Evolutionary conservation across 2,329 filamentous ascomycete genomes (phyloP).

Genomic region (Verticillium nonalfalfae): DNA sequence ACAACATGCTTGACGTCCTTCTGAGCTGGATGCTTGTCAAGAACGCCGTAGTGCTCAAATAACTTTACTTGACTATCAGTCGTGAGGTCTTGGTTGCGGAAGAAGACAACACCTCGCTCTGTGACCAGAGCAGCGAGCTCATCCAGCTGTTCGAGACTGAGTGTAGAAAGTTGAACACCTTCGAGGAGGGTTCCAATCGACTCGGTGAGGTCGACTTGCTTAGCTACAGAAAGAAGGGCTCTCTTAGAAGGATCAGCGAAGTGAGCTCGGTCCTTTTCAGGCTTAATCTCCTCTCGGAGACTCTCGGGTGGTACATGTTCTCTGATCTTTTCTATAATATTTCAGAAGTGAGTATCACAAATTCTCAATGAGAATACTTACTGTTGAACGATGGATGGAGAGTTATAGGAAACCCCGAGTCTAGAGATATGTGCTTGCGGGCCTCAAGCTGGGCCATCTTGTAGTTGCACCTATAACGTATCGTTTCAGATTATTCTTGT

Average conservation of each 20-base stretch:
- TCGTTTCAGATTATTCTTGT: too few relatives aligned
- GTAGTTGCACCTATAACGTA: not conserved
- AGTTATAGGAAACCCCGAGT: slow-evolving; percentile 38
- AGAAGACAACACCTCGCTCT: slow-evolving; percentile 41
- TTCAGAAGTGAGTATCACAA: too few relatives aligned
- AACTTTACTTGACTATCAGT: slow-evolving; percentile 33
- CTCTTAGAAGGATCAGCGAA: slow-evolving; percentile 39
- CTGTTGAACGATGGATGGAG: slow-evolving; percentile 39
- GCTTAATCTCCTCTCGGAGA: slow-evolving; percentile 18
- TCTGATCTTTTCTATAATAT: slow-evolving; percentile 26
- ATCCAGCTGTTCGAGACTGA: slow-evolving; percentile 38
- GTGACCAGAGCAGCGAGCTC: slow-evolving; percentile 41
- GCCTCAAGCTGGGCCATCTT: slow-evolving; percentile 33
- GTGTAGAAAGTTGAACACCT: slow-evolving; percentile 35
- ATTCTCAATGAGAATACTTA: too few relatives aligned
- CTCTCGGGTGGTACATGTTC: slow-evolving; percentile 31
- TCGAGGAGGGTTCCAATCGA: slow-evolving; percentile 32
- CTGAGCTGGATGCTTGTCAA: slow-evolving; percentile 40
- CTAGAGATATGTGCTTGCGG: slow-evolving; percentile 38
- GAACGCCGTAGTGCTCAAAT: slow-evolving; percentile 39
- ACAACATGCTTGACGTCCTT: slow-evolving; percentile 34
- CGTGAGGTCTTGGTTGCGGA: slow-evolving; percentile 39
- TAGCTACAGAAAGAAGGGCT: slow-evolving; percentile 30
- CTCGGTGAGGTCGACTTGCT: slow-evolving; percentile 32
- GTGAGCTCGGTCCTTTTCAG: slow-evolving; percentile 27